Percentiles rank a stretch among this genome's conserved stretches.
Conservation (phyloP, 2,329 filamentous ascomycete genomes). For the Xylariaceae sp. region DNA sequence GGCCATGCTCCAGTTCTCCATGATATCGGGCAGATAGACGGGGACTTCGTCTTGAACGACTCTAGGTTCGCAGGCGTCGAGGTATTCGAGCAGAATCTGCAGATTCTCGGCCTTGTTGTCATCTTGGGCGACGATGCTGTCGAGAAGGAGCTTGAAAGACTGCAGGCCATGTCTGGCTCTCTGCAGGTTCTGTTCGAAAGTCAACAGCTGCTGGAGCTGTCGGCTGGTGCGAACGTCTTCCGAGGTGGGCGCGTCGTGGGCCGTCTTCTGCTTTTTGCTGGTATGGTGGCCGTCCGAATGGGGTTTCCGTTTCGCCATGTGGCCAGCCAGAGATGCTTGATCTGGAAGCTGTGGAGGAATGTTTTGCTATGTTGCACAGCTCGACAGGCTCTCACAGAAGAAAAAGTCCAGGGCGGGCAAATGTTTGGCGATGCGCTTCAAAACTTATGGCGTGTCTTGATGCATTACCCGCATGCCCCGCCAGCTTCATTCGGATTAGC, state of each 20-base stretch:
- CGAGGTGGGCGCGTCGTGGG: constrained; percentile 53
- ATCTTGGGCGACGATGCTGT: constrained; percentile 57
- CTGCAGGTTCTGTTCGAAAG: constrained; percentile 68
- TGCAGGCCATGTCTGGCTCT: constrained; percentile 71
- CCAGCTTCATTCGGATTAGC: constrained; percentile 16
- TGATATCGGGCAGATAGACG: constrained; percentile 72
- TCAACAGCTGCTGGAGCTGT: constrained; percentile 66
- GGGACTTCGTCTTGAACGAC: constrained; percentile 54
- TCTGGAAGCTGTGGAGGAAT: no score
- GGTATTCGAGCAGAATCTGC: constrained; percentile 66
- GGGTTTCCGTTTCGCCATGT: constrained; percentile 32
- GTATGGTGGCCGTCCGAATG: constrained; percentile 37
- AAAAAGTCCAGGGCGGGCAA: background rate
- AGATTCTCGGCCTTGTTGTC: constrained; percentile 47
- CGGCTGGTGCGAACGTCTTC: constrained; percentile 62
- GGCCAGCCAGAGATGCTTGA: no score
- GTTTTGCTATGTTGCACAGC: no score
- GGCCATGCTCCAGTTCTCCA: constrained; percentile 86
- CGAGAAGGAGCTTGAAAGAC: constrained; percentile 69
- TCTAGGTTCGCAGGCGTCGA: constrained; percentile 54
- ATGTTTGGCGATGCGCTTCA: constrained; percentile 3
- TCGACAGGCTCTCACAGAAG: no score
- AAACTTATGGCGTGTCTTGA: constrained; percentile 16
- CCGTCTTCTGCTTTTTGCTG: constrained; percentile 55
- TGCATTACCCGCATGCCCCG: constrained; percentile 21